Evolutionary conservation across 2,329 filamentous ascomycete genomes (phyloP).

Genomic region (Dichotomopilus funicola): DNA sequence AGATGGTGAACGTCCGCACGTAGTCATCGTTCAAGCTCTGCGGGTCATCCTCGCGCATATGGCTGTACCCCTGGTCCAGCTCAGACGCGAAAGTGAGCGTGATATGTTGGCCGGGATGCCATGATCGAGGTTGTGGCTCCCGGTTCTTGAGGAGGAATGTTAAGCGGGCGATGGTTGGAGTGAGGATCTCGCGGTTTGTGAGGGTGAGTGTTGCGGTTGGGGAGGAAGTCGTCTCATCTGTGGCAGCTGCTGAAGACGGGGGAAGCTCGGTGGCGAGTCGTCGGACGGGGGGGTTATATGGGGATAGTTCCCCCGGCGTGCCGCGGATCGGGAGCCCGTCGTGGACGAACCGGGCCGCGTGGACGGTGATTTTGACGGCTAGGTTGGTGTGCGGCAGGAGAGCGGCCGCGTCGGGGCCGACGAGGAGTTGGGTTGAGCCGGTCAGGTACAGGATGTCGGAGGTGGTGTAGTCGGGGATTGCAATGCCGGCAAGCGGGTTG

Average conservation of each 20-base stretch:
- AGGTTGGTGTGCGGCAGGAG: constrained; percentile 65
- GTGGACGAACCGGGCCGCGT: constrained; percentile 54
- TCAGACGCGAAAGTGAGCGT: constrained; percentile 66
- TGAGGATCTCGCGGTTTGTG: constrained; percentile 51
- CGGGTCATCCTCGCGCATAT: constrained; percentile 80
- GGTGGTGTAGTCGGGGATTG: constrained; percentile 66
- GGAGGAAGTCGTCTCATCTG: not conserved
- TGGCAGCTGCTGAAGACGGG: not conserved
- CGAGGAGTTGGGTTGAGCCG: constrained; percentile 59
- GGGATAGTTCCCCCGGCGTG: constrained; percentile 51
- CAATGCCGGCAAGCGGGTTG: constrained; percentile 62
- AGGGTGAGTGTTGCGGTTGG: constrained; percentile 45
- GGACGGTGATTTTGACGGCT: constrained; percentile 61
- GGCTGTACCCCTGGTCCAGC: constrained; percentile 66
- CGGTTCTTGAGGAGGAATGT: constrained; percentile 34
- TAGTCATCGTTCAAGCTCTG: constrained; percentile 78
- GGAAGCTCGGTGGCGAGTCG: constrained; percentile 54
- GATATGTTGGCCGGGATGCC: constrained; percentile 69
- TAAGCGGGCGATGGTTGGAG: constrained; percentile 62
- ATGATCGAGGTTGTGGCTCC: constrained; percentile 29
- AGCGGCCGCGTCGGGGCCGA: constrained; percentile 54
- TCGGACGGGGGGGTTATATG: constrained; percentile 72
- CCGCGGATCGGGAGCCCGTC: constrained; percentile 65
- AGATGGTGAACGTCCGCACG: constrained; percentile 76
- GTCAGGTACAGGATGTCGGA: constrained; percentile 70